Base-by-base conservation (phyloP, 768 basidiomycete genomes). In the Tulasnella sp. region DNA sequence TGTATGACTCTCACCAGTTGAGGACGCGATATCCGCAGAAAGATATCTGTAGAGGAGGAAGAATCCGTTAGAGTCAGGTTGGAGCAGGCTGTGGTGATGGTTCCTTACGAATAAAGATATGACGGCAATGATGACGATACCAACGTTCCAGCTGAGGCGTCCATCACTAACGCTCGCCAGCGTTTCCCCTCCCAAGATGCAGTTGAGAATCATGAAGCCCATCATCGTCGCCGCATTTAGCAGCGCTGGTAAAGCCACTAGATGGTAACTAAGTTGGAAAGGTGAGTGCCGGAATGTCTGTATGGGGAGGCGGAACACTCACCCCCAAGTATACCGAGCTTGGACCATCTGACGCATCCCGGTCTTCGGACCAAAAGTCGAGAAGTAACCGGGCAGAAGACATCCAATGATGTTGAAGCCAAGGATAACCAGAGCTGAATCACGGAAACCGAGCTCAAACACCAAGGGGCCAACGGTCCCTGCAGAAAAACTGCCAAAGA, bases 301-400 rank as follows among this genome's bases (percentile, higher is more conserved):
- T 82, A 81, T 81, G 81, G 71, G 81, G 82, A 14, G 81, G 77
- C 75, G 81, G 81, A 65, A 78, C 77, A 77, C 80, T 8, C 16
- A 84, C 84, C 86, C 86, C 75, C 86, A 86, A 70, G 80, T 84
- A 77, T 86, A 88, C 32, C 86, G 80, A 2, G 92, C 88, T 59
- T 87, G 85, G 29, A 91, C 86, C 90, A 95, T 92, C 76, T 94
- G 89, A 22, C 92, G 85, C 77, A 89, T 85, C 12, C 94, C 94
- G 0, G 90, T 81, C 77, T 87, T 88, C 0, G 92, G 90, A 12
- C 92, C 91, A 80, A 90, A 91, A 3, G 88, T 87, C n/a, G 86
- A 80, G 73, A 89, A 83, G 76, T 86, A 88, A 9, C 87, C 86
- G 5, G 89, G 88, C 29, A 89, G 80, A 1, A 81, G 71, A 74